Evolutionary conservation across 257 asterid genomes (phyloP).

Genomic region (Nicotiana sylvestris): DNA sequence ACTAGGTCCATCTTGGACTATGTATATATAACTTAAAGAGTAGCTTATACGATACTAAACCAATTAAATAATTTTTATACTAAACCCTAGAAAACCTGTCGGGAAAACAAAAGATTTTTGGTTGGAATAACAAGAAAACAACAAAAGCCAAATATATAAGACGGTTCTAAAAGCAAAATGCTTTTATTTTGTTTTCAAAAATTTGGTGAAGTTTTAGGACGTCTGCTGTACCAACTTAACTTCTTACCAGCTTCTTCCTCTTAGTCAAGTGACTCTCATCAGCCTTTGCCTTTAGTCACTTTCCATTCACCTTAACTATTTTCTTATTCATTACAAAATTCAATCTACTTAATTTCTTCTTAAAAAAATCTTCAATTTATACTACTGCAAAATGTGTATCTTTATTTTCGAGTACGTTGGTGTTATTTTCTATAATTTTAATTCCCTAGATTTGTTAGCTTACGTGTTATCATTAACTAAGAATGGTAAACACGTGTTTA

Average conservation of each 20-base stretch:
- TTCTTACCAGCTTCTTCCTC: conserved; percentile 32
- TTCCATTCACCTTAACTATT: neutral
- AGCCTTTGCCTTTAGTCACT: conserved; percentile 13
- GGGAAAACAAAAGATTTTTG: conserved; percentile 10
- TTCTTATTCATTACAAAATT: neutral
- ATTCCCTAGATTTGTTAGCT: neutral
- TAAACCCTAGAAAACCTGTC: neutral
- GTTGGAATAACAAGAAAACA: conserved; percentile 8
- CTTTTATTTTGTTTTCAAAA: neutral
- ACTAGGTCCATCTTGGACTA: neutral
- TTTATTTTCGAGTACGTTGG: neutral
- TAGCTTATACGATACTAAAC: conserved; percentile 6
- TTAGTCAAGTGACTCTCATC: conserved; percentile 5
- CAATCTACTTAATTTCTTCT: neutral
- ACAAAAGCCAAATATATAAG: neutral
- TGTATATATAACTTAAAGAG: neutral
- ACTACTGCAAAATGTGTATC: neutral
- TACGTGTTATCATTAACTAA: neutral
- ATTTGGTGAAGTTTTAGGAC: conserved; percentile 47
- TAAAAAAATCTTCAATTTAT: neutral
- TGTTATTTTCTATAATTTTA: neutral
- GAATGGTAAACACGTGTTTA: conserved; percentile 1
- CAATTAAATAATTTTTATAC: neutral
- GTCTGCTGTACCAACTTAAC: conserved; percentile 68
- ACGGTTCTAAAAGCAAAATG: neutral